Evolutionary conservation across 164 flowering plant species (phyloP), one percentile per base, ranked within the genome.

Genomic region (Nymphaea colorata): DNA sequence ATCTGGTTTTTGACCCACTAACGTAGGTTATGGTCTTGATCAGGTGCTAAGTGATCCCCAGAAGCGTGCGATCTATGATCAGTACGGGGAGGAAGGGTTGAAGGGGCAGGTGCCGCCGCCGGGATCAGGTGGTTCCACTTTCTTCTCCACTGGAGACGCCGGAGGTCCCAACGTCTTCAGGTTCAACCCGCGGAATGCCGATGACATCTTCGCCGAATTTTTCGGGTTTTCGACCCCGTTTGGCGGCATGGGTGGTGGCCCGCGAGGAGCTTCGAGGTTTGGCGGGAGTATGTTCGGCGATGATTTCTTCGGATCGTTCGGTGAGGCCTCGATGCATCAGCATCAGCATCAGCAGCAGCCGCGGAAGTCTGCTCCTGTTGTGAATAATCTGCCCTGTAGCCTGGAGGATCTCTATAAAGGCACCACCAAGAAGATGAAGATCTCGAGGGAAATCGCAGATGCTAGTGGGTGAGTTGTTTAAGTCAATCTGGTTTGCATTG

Each of bases 331-430:
- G 17, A 42, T 65, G 45, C 41, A 65, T n/a, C 64, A 61, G 72
- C 66, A 1, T 45, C 71, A 3, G 65, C 76, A 77, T 68, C 36
- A 25, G 66, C 78, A 66, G 59, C 73, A 43, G 18, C 79, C 78
- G 14, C 74, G 84, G 11, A 86, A 86, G 66, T 82, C 79, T 6
- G 66, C 80, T 42, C 79, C 86, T 3, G 77, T 84, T n/a, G 87
- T 82, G 72, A 82, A 74, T 14, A 61, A 4, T 4, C 64, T 86
- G 74, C 83, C 85, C n/a, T 84, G 87, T 69, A 81, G 77, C 44
- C 79, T 86, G 3, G 90, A 86, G 66, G 90, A 86, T 17, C 79
- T 86, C n/a, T 86, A 81, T 53, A 82, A 79, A 68, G 89, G 89
- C 7, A 79, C 85, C 5, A 80, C 86, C 44, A 85, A 82, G 80